Evolutionary conservation across 192 early-diverging fungal species (phyloP), one percentile per base, ranked within the genome.

Genomic region (Allomyces macrogynus): DNA sequence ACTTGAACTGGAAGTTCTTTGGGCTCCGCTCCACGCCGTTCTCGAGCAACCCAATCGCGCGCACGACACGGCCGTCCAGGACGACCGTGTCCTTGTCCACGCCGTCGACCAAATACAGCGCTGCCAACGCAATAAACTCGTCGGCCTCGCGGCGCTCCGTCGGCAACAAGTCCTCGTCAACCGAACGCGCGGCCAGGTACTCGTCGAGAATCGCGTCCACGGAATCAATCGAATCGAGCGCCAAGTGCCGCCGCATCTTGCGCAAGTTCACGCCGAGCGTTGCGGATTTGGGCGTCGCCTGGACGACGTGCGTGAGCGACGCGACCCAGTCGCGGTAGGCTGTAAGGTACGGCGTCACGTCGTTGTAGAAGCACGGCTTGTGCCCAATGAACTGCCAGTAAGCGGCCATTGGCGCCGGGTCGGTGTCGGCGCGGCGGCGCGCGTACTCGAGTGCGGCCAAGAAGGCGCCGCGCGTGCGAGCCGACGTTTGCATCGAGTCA

Each of bases 1-100:
- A 80, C 70, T 88, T 92, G 64, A 97, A 85, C 70, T 89, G 81
- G 68, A 85, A 92, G 70, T 87, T 91, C 74, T 81, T 77, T 60
- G 80, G 81, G 77, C 89, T 92, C 43, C 80, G 81, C 49, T 68
- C 69, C 27, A 92, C 72, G 0, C 87, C 90, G 10, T 75, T 75
- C 70, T 94, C 91, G 44, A 97, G 69, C 10, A 97, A 65, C 14
- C 79, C 73, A 7, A 85, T 70, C 0, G 86, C 80, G 1, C 71
- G 64, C 62, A 43, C 73, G 40, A 69, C 44, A 14, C 43, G 65
- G 23, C 23, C 57, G 4, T 43, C 60, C 10, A 23, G 44, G 60
- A 65, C 4, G 1, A 27, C 25, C 5, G 44, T 25, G 10, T 61
- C 16, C 62, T 62, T 62, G 57, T 43, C 27, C 5, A 20, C 14